A percentile compares a stretch with the other conserved stretches of the same genome.
These are phyloP conservation scores for Umbilicaria muhlenbergii DNA, from an alignment of 495 filamentous ascomycete genomes.

Conservation along the genomic window DNA sequence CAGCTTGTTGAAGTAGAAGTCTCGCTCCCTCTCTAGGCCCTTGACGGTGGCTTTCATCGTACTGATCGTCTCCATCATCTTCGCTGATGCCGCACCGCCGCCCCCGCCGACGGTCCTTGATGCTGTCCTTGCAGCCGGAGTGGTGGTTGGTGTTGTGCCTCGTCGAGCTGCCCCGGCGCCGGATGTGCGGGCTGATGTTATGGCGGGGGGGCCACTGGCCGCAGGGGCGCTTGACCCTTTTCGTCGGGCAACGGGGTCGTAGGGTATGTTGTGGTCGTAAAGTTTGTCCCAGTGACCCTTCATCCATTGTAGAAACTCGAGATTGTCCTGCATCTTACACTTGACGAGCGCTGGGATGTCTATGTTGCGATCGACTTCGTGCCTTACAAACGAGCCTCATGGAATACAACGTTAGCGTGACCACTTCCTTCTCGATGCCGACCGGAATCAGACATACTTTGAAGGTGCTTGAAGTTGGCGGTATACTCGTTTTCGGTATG, in stretches of 20 bases:
- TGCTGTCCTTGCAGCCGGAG: conserved; percentile 26
- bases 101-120: conserved; percentile 28
- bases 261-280: conserved; percentile 78
- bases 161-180: conserved; percentile 38
- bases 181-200: conserved; percentile 28
- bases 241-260: conserved; percentile 73
- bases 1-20: conserved; percentile 98
- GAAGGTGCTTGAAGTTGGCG: conserved; percentile 92
- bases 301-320: conserved; percentile 94
- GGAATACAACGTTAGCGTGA: conserved; percentile 5
- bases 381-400: conserved; percentile 69
- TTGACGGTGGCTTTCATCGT: conserved; percentile 72
- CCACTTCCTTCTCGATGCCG: neutral
- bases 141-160: conserved; percentile 60
- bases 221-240: conserved; percentile 58
- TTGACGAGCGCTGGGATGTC: conserved; percentile 81
- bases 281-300: conserved; percentile 97
- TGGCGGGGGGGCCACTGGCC: conserved; percentile 27
- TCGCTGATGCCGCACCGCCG: conserved; percentile 43
- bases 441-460: conserved; percentile 45
- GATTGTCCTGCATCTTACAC: conserved; percentile 99
- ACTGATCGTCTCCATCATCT: conserved; percentile 63
- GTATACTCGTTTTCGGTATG: conserved; percentile 95
- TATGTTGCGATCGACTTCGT: conserved; percentile 72
- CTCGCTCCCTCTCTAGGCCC: conserved; percentile 83